Evolutionary conservation across 108 stramenopile species (phyloP), one percentile per base, ranked within the genome.

Genomic region (Cyclotella choctawhatcheeana): DNA sequence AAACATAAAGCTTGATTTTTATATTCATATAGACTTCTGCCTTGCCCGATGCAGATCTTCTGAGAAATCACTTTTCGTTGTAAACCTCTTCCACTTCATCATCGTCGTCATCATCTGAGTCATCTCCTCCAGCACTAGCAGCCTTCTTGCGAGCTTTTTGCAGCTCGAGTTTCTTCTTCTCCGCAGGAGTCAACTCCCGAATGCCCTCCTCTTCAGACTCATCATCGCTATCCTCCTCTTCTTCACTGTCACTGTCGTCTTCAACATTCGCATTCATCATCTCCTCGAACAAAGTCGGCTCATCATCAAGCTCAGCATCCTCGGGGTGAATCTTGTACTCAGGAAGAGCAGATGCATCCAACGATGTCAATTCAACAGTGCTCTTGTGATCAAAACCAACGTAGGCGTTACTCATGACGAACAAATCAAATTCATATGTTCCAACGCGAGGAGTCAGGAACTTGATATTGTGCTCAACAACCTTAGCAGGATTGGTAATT

Each of bases 211-310:
- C 86, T 10, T 84, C 78, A 18, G 54, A 54, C 12, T 82, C 81
- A 30, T 83, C 85, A 18, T 88, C 88, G 27, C 86, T 87, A 55
- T 92, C 90, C 56, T 89, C 88, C 52, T 88, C 87, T 52, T 88
- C 88, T 13, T 93, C 92, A 32, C 84, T 84, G 60, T 91, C 90
- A 26, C 67, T 77, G 40, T 97, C 97, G 44, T 94, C 86, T 63
- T 96, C 96, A 64, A 93, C 85, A 47, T 97, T 93, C 22, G 88
- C 92, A 50, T 92, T 93, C 87, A 97, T 77, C 84, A 97, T 91
- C 67, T 96, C 91, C 83, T 99, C 98, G 77, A 99, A 99, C 78
- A 99, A 73, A 0, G 98, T 98, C 7, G 98, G 97, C 72, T 99
- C 98, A 55, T 99, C 97, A 72, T 99, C 98, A 43, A 99, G 79